Base-by-base conservation (phyloP, 495 filamentous ascomycete genomes). In the Neurospora sp. region DNA sequence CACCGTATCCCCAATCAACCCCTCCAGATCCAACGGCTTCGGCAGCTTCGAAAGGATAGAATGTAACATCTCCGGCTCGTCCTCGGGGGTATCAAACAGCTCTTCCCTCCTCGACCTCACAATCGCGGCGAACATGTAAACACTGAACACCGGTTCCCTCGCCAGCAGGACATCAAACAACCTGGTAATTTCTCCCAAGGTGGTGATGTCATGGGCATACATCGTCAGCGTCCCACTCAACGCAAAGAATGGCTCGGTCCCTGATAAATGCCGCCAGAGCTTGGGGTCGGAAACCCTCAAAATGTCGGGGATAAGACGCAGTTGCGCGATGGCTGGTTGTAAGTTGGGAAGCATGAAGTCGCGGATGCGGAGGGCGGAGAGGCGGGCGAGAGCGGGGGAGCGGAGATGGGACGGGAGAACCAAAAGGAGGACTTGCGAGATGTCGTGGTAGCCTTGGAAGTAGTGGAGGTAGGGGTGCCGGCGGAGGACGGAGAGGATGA, bases 381-480 rank as follows among this genome's bases (percentile, higher is more conserved):
- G 89, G 27, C 90, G 92, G 40, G 92, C 85, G 16, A 97, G 89
- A 39, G 91, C 90, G 4, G 82, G 76, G 3, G 73, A 79, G 46
- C 79, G 83, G 38, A 84, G 78, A 4, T 86, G 81, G n/a, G 83
- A 73, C 6, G 88, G 85, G 3, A 98, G 84, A 8, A 97, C 93
- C 18, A 99, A 87, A 5, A 98, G 88, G 69, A 99, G 85, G n/a
- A 99, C 96, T 80, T 98, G 96, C 75, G 92, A 95, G 78, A 99
- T 98, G 82, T 99, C 96, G 79, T 99, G 96, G 82, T 97, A 99
- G 74, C 96, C 96, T 85, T 99, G 96, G 83, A 98, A 98, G 82
- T 99, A 99, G 82, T 89, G 92, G 14, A 99, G 90, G 84, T 92
- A 90, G 5, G 96, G 96, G 77, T 97, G 86, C 11, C 88, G 86